These are phyloP conservation scores for Cladosporium oxysporum DNA, from an alignment of 2,329 filamentous ascomycete genomes.

Conservation along the genomic window DNA sequence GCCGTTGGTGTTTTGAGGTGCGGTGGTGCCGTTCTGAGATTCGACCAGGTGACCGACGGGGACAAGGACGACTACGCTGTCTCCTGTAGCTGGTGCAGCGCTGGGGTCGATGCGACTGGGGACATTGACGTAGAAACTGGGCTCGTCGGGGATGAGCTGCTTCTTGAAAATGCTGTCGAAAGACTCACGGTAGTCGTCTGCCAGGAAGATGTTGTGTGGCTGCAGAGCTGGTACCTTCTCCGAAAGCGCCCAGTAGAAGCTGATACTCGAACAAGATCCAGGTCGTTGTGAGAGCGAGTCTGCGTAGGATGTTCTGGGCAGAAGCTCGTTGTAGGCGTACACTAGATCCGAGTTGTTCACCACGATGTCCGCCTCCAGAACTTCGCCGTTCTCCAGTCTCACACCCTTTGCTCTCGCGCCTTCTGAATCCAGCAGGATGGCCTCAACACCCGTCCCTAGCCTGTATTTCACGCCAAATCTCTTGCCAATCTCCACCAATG, in stretches of 20 bases:
- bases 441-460: conserved; percentile 59
- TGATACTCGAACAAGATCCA: conserved; percentile 71
- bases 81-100: conserved; percentile 66
- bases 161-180: conserved; percentile 75
- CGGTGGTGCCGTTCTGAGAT: conserved; percentile 1
- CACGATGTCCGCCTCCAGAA: conserved; percentile 64
- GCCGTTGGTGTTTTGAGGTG: conserved; percentile 14
- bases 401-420: conserved; percentile 61
- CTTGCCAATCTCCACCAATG: conserved; percentile 64
- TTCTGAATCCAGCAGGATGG: conserved; percentile 56
- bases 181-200: conserved; percentile 69
- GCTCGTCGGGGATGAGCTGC: conserved; percentile 66
- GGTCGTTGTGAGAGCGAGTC: conserved; percentile 51
- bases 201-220: conserved; percentile 77
- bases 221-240: conserved; percentile 62
- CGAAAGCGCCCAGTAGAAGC: conserved; percentile 73
- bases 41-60: conserved; percentile 67
- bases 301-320: conserved; percentile 52
- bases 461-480: conserved; percentile 64
- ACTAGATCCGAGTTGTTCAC: conserved; percentile 73
- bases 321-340: conserved; percentile 71
- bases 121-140: conserved; percentile 77
- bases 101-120: conserved; percentile 68
- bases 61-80: conserved; percentile 69
- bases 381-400: conserved; percentile 58